Evolutionary conservation across 2,329 filamentous ascomycete species (phyloP), one percentile per base, ranked within the genome.

Genomic region (Calonectria pseudoturangicola): DNA sequence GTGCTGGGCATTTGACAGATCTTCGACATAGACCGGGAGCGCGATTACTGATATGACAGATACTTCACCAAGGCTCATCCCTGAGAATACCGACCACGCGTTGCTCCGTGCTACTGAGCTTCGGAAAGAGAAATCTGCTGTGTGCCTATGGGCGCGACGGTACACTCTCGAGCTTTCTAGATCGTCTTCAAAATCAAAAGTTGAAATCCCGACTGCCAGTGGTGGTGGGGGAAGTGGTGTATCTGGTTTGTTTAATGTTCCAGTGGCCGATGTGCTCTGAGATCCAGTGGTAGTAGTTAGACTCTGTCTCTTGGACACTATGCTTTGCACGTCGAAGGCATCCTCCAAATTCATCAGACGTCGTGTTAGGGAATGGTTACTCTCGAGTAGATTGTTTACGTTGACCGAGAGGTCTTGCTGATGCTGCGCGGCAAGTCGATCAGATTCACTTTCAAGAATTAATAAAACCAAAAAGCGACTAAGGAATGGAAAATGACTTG

Each of bases 341-440:
- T 71, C 27, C 8, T 76, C 75, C 0, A 76, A 0, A 1, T 58
- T 70, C 68, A 76, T 66, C 1, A 76, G 13, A 0, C 75, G 39
- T 1, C 63, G 54, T 0, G 48, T 66, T 0, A 76, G 41, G 0
- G 28, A 10, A 0, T 68, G 2, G 0, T 76, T 76, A 0, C 4
- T 73, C 1, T 74, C 72, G 0, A 76, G 15, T 1, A 76, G 74
- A 8, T 12, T 0, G 1, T 68, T 67, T 30, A 62, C 21, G n/a
- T 43, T 43, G 21, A 62, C 10, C 0, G 56, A 62, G n/a, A 62
- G 56, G 13, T 62, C n/a, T 43, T 62, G n/a, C 10, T 62, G 56
- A 43, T 62, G 18, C 36, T 43, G 18, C 6, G 33, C 36, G 10
- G 56, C 56, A 8, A 62, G n/a, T 16, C 36, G 56, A 43, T 62